phyloP scores from a whole-genome alignment of 768 basidiomycete species.

The Mycena rosella region DNA sequence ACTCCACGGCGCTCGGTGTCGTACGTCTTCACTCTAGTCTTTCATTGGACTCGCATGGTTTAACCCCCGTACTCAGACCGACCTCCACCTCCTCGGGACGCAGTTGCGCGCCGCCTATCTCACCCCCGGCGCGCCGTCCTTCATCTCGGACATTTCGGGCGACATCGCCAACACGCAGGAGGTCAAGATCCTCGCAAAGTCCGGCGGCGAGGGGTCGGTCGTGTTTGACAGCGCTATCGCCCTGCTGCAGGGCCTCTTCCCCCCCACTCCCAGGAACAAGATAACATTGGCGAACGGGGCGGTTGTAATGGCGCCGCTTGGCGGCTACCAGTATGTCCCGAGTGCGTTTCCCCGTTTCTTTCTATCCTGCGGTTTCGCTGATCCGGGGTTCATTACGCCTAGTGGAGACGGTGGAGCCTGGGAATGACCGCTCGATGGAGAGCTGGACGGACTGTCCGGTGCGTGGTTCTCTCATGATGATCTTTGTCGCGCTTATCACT shows the following conservation, averaged over 20 bases:
- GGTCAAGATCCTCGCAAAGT: slow-evolving; percentile 84
- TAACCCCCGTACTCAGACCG: slow-evolving; percentile 55
- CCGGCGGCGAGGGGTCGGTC: slow-evolving; percentile 84
- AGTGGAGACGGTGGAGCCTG: slow-evolving; percentile 89
- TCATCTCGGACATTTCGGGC: slow-evolving; percentile 72
- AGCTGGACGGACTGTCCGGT: slow-evolving; percentile 77
- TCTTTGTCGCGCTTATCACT: neutral
- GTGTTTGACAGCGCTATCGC: slow-evolving; percentile 91
- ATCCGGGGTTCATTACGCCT: neutral
- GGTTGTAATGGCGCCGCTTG: slow-evolving; percentile 77
- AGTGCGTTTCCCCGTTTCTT: slow-evolving; percentile 51
- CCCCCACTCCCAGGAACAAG: slow-evolving; percentile 78
- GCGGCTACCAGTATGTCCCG: slow-evolving; percentile 90
- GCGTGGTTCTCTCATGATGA: slow-evolving; percentile 25
- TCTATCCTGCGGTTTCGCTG: neutral
- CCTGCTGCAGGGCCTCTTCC: slow-evolving; percentile 88
- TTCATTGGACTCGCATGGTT: neutral
- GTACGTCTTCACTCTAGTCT: neutral
- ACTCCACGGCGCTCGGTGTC: slow-evolving; percentile 37
- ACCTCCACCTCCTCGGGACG: slow-evolving; percentile 75
- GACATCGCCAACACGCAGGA: slow-evolving; percentile 82
- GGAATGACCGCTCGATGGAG: slow-evolving; percentile 86
- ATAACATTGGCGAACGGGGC: slow-evolving; percentile 85
- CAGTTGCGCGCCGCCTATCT: slow-evolving; percentile 77
- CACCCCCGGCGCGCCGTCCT: slow-evolving; percentile 72